A percentile compares a stretch with the other conserved stretches of the same genome.
phyloP scores from a whole-genome alignment of 1,284 basidiomycete genomes.

The Irpex sp. region DNA sequence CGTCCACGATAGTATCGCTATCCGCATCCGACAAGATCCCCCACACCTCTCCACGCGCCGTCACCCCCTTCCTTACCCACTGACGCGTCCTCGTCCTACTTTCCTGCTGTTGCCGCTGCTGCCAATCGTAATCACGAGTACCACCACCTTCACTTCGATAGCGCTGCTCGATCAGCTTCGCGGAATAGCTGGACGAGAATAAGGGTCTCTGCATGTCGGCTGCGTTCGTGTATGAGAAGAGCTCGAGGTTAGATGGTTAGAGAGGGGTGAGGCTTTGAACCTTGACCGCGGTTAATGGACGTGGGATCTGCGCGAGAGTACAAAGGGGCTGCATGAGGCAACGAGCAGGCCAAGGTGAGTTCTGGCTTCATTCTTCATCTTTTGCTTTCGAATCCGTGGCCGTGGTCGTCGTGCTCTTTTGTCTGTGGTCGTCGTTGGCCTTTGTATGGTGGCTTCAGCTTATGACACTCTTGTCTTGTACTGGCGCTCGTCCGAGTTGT shows the following conservation, averaged over 20 bases:
- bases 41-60: constrained; percentile 12
- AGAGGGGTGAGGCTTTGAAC: background rate
- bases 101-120: background rate
- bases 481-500: background rate
- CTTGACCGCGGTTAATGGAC: background rate
- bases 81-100: background rate
- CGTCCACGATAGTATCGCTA: background rate
- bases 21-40: constrained; percentile 2
- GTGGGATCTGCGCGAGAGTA: background rate
- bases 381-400: background rate
- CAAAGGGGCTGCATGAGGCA: background rate
- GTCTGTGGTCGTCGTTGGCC: background rate
- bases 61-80: constrained; percentile 9
- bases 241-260: background rate
- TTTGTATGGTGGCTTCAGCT: no score
- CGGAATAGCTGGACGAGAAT: constrained; percentile 13
- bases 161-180: constrained; percentile 3
- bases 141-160: background rate
- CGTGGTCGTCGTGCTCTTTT: background rate
- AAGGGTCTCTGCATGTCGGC: background rate
- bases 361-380: background rate
- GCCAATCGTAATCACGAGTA: background rate
- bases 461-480: no score
- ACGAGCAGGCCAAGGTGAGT: constrained; percentile 44
- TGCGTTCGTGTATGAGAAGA: background rate